A percentile compares a stretch with the other conserved stretches of the same genome.
Conservation (phyloP, 257 asterid species). For the Rubia yunnanensis region DNA sequence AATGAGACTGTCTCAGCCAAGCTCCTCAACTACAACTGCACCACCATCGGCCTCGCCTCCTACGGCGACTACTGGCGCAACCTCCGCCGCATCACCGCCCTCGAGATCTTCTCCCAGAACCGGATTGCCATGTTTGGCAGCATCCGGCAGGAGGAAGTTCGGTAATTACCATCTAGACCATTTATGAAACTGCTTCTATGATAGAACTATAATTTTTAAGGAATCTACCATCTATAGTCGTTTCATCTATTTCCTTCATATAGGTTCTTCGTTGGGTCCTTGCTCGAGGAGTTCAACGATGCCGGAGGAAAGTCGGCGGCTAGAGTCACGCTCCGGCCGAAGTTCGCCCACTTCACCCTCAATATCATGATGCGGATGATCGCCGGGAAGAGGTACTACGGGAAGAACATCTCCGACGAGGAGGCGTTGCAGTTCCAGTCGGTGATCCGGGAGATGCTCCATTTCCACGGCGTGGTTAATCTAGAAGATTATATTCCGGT, state of each 20-base stretch:
- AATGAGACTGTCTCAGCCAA: not conserved
- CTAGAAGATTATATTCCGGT: conserved; percentile 19
- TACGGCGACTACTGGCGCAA: conserved; percentile 22
- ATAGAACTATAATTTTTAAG: too few relatives aligned
- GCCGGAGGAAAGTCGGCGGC: not conserved
- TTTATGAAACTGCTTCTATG: too few relatives aligned
- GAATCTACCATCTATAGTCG: too few relatives aligned
- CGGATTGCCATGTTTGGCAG: conserved; percentile 16
- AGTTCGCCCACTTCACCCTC: conserved; percentile 19
- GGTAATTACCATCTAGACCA: too few relatives aligned
- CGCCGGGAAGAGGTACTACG: conserved; percentile 24
- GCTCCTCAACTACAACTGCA: conserved; percentile 3
- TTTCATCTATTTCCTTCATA: too few relatives aligned
- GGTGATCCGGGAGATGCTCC: conserved; percentile 17
- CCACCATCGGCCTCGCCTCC: not conserved
- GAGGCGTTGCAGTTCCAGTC: conserved; percentile 21
- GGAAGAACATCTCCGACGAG: conserved; percentile 14
- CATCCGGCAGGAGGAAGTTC: conserved; percentile 17
- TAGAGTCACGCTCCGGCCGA: conserved; percentile 9
- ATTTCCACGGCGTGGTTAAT: conserved; percentile 15
- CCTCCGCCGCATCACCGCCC: conserved; percentile 14
- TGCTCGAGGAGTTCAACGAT: not conserved
- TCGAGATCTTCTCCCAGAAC: conserved; percentile 18
- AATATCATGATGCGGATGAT: conserved; percentile 24
- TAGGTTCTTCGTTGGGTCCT: not conserved